These are phyloP conservation scores for Beauveria asiatica DNA, from an alignment of 2,329 filamentous ascomycete genomes.

Conservation along the genomic window DNA sequence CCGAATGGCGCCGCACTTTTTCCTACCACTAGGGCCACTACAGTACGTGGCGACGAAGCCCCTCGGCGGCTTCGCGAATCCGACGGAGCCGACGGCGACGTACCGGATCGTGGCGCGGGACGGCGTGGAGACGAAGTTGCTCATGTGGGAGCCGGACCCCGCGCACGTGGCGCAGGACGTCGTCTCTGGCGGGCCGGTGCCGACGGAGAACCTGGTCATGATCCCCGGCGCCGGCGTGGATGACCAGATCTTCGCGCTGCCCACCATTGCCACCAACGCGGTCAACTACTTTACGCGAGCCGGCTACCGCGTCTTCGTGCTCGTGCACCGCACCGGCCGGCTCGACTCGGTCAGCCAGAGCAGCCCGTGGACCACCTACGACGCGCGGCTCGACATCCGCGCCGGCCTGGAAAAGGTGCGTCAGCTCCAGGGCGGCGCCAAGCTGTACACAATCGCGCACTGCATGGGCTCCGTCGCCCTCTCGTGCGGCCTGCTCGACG, in stretches of 20 bases:
- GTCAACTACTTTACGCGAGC: constrained; percentile 54
- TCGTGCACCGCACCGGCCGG: constrained; percentile 50
- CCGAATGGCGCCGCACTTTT: neutral
- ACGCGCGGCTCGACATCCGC: constrained; percentile 49
- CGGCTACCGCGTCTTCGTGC: constrained; percentile 52
- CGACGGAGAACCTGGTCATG: constrained; percentile 44
- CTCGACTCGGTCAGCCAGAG: constrained; percentile 34
- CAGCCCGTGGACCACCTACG: constrained; percentile 49
- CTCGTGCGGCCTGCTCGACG: constrained; percentile 50
- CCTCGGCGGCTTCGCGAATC: constrained; percentile 41
- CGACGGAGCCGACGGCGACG: constrained; percentile 34
- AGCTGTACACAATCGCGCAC: constrained; percentile 51
- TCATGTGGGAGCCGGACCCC: constrained; percentile 48
- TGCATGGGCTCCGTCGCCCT: constrained; percentile 57
- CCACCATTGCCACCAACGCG: constrained; percentile 54
- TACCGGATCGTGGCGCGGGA: constrained; percentile 43
- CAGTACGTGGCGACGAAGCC: constrained; percentile 43
- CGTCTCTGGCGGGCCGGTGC: constrained; percentile 2
- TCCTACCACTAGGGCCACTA: constrained; percentile 23
- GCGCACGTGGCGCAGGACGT: constrained; percentile 16
- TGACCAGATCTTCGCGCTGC: constrained; percentile 53
- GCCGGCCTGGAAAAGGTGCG: constrained; percentile 48
- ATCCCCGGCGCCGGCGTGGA: constrained; percentile 55
- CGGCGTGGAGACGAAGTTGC: constrained; percentile 41
- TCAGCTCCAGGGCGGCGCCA: constrained; percentile 23